Conservation (phyloP, 31 red algal species). For the Asparagopsis taxiformis region DNA sequence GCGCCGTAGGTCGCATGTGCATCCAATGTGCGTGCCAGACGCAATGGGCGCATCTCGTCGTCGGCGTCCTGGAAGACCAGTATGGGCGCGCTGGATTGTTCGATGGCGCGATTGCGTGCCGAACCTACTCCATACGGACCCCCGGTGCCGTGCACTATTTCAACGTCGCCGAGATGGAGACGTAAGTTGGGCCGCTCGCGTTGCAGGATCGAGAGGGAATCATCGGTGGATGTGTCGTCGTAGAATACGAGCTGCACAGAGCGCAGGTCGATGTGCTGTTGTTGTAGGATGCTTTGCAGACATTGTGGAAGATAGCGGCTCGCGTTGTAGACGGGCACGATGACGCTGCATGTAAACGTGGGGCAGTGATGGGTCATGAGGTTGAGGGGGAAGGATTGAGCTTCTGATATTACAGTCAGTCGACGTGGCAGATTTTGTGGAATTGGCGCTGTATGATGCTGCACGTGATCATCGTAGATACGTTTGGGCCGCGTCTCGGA, state of each 20-base stretch:
- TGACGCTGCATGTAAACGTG: slow-evolving; percentile 10
- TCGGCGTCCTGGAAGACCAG: slow-evolving; percentile 67
- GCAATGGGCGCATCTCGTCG: slow-evolving; percentile 53
- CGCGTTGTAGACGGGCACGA: slow-evolving; percentile 14
- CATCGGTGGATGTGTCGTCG: slow-evolving; percentile 17
- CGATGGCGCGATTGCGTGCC: slow-evolving; percentile 47
- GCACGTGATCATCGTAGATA: too few relatives aligned
- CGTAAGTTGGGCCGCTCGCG: not conserved
- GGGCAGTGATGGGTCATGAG: too few relatives aligned
- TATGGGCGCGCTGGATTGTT: slow-evolving; percentile 9
- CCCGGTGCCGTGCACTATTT: not conserved
- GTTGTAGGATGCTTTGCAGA: slow-evolving; percentile 9
- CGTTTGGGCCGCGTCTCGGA: too few relatives aligned
- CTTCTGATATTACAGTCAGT: too few relatives aligned
- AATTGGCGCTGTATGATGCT: too few relatives aligned
- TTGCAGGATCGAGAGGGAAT: not conserved
- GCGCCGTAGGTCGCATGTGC: slow-evolving; percentile 2
- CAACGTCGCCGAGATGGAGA: not conserved
- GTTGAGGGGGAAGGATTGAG: too few relatives aligned
- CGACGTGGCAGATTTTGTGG: too few relatives aligned
- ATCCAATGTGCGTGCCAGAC: slow-evolving; percentile 37
- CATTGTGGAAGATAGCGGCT: not conserved
- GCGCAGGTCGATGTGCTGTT: not conserved
- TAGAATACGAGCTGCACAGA: slow-evolving; percentile 6
- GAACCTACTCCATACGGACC: slow-evolving; percentile 23